These are phyloP conservation scores for Agrostemma githago DNA, from an alignment of 148 eudicot species.

Conservation along the genomic window DNA sequence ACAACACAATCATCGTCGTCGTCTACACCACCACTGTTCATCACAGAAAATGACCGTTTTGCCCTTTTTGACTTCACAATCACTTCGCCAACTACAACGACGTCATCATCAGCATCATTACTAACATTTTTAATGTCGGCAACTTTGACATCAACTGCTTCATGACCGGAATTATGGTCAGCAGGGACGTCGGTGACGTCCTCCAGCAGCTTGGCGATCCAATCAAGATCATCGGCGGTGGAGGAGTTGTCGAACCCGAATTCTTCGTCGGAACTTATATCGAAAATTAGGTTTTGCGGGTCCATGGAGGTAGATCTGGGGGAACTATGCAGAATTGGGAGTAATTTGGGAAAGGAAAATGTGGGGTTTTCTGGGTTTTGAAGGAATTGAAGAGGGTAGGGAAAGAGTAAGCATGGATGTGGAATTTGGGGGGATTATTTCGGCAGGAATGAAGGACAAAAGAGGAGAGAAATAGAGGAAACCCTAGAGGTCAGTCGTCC, in stretches of 20 bases:
- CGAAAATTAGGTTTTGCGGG: conserved; percentile 24
- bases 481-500: conserved; percentile 2
- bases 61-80: conserved; percentile 33
- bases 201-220: conserved; percentile 41
- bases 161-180: background rate
- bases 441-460: background rate
- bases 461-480: background rate
- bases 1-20: conserved; percentile 67
- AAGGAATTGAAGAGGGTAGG: background rate
- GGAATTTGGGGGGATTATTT: conserved; percentile 2
- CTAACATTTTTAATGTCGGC: background rate
- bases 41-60: conserved; percentile 12
- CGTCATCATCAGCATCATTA: conserved; percentile 46
- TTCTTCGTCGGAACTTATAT: conserved; percentile 75
- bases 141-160: background rate
- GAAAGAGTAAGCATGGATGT: background rate
- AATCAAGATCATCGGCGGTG: conserved; percentile 38
- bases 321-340: background rate
- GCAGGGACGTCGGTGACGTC: background rate
- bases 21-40: conserved; percentile 7
- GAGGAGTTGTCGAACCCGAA: conserved; percentile 32
- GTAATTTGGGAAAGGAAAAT: background rate
- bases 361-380: conserved; percentile 9
- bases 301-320: conserved; percentile 17
- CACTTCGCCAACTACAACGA: conserved; percentile 46